Percentiles rank a stretch among this genome's conserved stretches.
phyloP scores from a whole-genome alignment of 1,284 basidiomycete genomes.

The Puccinia novopanici region DNA sequence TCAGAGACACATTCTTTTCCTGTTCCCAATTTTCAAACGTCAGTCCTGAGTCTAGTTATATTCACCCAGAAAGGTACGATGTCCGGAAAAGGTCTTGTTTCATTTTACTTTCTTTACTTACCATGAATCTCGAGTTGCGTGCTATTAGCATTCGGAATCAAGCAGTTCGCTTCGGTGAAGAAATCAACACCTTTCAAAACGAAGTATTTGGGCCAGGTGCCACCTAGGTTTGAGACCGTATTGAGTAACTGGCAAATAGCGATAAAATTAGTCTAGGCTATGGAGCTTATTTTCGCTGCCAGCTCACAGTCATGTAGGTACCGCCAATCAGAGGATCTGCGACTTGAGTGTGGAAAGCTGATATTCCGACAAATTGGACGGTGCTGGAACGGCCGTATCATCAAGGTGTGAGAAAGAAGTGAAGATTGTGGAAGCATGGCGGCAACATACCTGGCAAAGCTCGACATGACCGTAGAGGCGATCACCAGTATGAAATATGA shows the following conservation, averaged over 20 bases:
- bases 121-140: slow-evolving; percentile 32
- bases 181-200: slow-evolving; percentile 86
- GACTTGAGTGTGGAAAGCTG: slow-evolving; percentile 95
- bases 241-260: slow-evolving; percentile 71
- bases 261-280: background rate
- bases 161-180: slow-evolving; percentile 79
- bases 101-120: background rate
- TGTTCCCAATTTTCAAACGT: slow-evolving; percentile 56
- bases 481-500: slow-evolving; percentile 80
- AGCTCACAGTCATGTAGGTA: slow-evolving; percentile 90
- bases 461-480: slow-evolving; percentile 77
- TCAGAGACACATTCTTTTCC: slow-evolving; percentile 86
- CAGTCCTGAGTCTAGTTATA: background rate
- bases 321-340: slow-evolving; percentile 97
- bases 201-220: slow-evolving; percentile 95
- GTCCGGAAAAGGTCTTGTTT: background rate
- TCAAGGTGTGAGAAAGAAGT: slow-evolving; percentile 7
- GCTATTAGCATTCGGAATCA: slow-evolving; percentile 61
- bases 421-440: slow-evolving; percentile 9
- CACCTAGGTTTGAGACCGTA: slow-evolving; percentile 94
- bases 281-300: background rate
- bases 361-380: slow-evolving; percentile 96
- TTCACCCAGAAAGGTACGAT: background rate
- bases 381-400: slow-evolving; percentile 66
- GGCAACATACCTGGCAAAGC: slow-evolving; percentile 74